Evolutionary conservation across 257 asterid genomes (phyloP).

Genomic region (Anisodus acutangulus): DNA sequence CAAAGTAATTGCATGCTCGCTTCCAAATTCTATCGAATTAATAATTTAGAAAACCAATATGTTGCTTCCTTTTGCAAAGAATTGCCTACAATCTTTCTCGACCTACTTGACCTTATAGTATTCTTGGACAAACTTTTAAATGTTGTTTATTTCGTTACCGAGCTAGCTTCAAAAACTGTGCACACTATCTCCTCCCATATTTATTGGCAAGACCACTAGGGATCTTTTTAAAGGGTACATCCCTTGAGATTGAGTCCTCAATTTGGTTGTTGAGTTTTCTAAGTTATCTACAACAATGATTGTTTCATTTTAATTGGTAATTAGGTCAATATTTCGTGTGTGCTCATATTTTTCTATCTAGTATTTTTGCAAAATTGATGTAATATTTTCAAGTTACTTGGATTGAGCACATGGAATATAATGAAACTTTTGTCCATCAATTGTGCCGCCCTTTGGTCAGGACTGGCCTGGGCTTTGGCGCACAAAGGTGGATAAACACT

Average conservation of each 20-base stretch:
- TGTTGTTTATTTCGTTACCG: too few relatives aligned
- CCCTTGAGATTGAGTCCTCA: neutral
- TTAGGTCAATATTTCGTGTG: neutral
- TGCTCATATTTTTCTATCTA: neutral
- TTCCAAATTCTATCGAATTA: too few relatives aligned
- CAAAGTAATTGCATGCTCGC: too few relatives aligned
- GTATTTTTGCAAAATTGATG: neutral
- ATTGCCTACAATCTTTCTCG: too few relatives aligned
- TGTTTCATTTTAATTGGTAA: neutral
- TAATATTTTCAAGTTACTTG: slow-evolving; percentile 64
- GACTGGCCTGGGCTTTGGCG: slow-evolving; percentile 78
- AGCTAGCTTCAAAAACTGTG: too few relatives aligned
- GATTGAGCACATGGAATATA: slow-evolving; percentile 81
- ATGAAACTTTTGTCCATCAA: slow-evolving; percentile 53
- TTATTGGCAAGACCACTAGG: too few relatives aligned
- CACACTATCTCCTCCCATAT: too few relatives aligned
- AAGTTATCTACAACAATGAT: neutral
- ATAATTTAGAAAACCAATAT: too few relatives aligned
- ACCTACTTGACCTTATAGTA: too few relatives aligned
- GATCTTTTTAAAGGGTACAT: neutral
- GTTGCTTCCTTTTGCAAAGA: too few relatives aligned
- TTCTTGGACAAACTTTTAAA: too few relatives aligned
- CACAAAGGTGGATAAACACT: slow-evolving; percentile 71
- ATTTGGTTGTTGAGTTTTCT: neutral
- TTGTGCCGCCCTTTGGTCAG: slow-evolving; percentile 62